These are phyloP conservation scores for Betula pendula DNA, from an alignment of 306 rosid species.

Conservation along the genomic window DNA sequence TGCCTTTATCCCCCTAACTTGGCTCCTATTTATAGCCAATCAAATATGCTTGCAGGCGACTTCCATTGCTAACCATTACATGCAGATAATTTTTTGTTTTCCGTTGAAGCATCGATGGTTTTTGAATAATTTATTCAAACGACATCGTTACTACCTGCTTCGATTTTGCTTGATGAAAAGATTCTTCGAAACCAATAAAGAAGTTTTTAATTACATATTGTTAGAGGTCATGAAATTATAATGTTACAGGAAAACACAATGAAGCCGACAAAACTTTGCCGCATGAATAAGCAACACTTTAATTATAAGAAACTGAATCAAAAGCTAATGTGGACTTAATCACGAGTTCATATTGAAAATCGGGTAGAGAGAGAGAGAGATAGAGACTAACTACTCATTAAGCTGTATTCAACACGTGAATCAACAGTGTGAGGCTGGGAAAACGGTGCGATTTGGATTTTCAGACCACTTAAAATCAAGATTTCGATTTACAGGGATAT, in stretches of 20 bases:
- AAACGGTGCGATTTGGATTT: background rate
- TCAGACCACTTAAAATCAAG: background rate
- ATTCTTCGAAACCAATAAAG: background rate
- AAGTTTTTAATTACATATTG: background rate
- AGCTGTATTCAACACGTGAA: conserved; percentile 6
- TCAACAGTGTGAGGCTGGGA: background rate
- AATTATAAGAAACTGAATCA: background rate
- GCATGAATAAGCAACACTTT: background rate
- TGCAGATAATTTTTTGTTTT: too few relatives aligned
- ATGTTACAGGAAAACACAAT: background rate
- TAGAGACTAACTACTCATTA: background rate
- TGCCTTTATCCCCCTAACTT: too few relatives aligned
- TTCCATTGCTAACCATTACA: too few relatives aligned
- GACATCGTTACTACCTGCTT: background rate
- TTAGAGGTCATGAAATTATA: background rate
- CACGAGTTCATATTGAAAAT: conserved; percentile 1
- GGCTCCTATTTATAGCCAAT: too few relatives aligned
- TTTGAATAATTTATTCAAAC: too few relatives aligned
- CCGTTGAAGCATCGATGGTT: too few relatives aligned
- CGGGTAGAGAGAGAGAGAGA: background rate
- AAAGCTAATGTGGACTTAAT: background rate
- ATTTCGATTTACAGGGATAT: background rate
- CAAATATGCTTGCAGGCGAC: too few relatives aligned
- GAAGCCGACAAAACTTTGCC: background rate
- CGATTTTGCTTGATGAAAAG: background rate